A percentile compares a stretch with the other conserved stretches of the same genome.
These are phyloP conservation scores for Tetrahymena malaccensis DNA, from an alignment of 73 alveolate species.

Conservation along the genomic window DNA sequence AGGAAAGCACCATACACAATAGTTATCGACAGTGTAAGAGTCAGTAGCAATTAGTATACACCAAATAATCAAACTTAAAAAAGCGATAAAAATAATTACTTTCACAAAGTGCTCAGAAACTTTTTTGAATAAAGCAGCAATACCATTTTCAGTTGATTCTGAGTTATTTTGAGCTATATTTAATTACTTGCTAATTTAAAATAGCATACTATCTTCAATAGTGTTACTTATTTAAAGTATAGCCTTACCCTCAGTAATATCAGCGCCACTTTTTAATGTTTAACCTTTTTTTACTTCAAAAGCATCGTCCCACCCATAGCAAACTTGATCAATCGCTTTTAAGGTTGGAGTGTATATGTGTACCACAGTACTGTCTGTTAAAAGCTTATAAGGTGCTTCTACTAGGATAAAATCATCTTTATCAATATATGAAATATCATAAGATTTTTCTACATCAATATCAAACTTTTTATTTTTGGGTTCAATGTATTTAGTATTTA, in stretches of 20 bases:
- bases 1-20: constrained; percentile 46
- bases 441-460: constrained; percentile 8
- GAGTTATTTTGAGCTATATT: constrained; percentile 39
- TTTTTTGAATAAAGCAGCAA: constrained; percentile 29
- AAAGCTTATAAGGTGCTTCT: constrained; percentile 69
- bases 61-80: constrained; percentile 64
- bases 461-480: constrained; percentile 49
- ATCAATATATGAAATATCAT: constrained; percentile 37
- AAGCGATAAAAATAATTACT: constrained; percentile 46
- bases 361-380: constrained; percentile 78
- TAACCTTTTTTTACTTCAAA: constrained; percentile 16
- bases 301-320: constrained; percentile 37
- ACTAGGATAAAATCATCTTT: constrained; percentile 67
- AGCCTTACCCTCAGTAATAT: constrained; percentile 28
- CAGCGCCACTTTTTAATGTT: constrained; percentile 33
- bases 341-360: constrained; percentile 4
- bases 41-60: constrained; percentile 60
- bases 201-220: constrained; percentile 21
- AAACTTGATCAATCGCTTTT: constrained; percentile 28
- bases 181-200: constrained; percentile 15
- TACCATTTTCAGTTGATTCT: constrained; percentile 40
- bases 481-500: constrained; percentile 49
- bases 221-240: constrained; percentile 12
- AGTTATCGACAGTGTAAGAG: constrained; percentile 41
- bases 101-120: constrained; percentile 15